phyloP scores from a whole-genome alignment of 208 protist species.

The Trypanosoma caninum region DNA sequence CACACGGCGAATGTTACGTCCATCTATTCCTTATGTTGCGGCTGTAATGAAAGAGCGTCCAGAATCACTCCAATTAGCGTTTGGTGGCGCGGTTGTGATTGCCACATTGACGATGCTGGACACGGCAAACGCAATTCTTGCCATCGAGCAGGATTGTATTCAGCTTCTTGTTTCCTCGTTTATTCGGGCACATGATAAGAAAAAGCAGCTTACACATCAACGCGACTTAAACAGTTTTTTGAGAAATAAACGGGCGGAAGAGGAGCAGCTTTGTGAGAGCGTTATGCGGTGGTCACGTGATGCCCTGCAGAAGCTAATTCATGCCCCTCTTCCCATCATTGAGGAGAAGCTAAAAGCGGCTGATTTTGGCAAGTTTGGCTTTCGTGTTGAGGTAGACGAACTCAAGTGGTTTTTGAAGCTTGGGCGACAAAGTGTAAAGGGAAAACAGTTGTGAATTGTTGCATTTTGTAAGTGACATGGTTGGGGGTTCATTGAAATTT shows the following conservation, averaged over 20 bases:
- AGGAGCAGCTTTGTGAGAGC: constrained; percentile 35
- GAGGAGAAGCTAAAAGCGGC: constrained; percentile 33
- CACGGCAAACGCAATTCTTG: constrained; percentile 54
- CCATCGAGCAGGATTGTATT: constrained; percentile 49
- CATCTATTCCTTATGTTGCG: constrained; percentile 69
- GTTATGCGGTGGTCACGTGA: constrained; percentile 59
- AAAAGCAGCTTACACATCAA: constrained; percentile 2
- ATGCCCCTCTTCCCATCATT: constrained; percentile 18
- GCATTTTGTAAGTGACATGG: too few species aligned
- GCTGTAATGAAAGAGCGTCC: constrained; percentile 36
- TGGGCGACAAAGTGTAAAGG: constrained; percentile 29
- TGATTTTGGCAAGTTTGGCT: constrained; percentile 61
- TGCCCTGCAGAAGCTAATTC: constrained; percentile 56
- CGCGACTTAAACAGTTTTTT: not conserved
- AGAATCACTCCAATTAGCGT: constrained; percentile 54
- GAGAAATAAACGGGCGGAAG: constrained; percentile 17
- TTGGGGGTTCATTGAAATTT: too few species aligned
- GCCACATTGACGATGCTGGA: constrained; percentile 67
- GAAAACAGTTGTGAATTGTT: not conserved
- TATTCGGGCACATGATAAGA: constrained; percentile 32
- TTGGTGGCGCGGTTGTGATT: constrained; percentile 52
- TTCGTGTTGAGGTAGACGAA: constrained; percentile 63
- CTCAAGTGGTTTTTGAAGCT: constrained; percentile 66
- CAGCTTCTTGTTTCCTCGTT: constrained; percentile 63
- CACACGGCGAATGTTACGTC: constrained; percentile 41